phyloP scores from a whole-genome alignment of 495 filamentous ascomycete genomes.

The Penicillium angulare region DNA sequence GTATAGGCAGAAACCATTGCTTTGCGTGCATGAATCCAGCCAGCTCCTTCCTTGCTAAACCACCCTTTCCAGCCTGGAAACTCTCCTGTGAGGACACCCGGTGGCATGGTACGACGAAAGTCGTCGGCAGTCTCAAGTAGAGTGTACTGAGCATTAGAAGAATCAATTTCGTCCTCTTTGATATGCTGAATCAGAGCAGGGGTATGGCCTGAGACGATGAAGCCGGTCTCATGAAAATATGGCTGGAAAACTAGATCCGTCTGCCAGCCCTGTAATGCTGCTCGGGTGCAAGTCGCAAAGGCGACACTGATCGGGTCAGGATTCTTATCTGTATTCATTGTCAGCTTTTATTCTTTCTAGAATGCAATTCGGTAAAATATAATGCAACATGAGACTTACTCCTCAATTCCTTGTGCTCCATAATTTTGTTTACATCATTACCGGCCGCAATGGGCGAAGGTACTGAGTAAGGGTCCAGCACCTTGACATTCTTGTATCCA shows the following conservation, averaged over 20 bases:
- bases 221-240: slow-evolving; percentile 50
- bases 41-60: slow-evolving; percentile 39
- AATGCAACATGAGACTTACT: slow-evolving; percentile 18
- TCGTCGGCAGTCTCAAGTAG: slow-evolving; percentile 36
- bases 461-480: slow-evolving; percentile 44
- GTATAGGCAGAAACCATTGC: slow-evolving; percentile 43
- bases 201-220: slow-evolving; percentile 43
- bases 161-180: slow-evolving; percentile 30
- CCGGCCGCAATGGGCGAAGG: slow-evolving; percentile 54
- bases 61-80: slow-evolving; percentile 53
- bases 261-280: slow-evolving; percentile 45
- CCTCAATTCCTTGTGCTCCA: slow-evolving; percentile 47
- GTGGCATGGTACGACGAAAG: slow-evolving; percentile 51
- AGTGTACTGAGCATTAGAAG: slow-evolving; percentile 22
- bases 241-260: slow-evolving; percentile 47
- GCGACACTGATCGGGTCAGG: slow-evolving; percentile 32
- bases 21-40: slow-evolving; percentile 52
- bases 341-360: slow-evolving; percentile 8
- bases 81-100: slow-evolving; percentile 47
- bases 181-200: slow-evolving; percentile 37
- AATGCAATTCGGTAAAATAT: background rate
- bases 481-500: slow-evolving; percentile 46
- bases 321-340: slow-evolving; percentile 3
- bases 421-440: slow-evolving; percentile 58
- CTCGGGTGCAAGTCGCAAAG: slow-evolving; percentile 32